Evolutionary conservation across 495 filamentous ascomycete species (phyloP), one percentile per base, ranked within the genome.

Genomic region (Penicillium subrubescens): DNA sequence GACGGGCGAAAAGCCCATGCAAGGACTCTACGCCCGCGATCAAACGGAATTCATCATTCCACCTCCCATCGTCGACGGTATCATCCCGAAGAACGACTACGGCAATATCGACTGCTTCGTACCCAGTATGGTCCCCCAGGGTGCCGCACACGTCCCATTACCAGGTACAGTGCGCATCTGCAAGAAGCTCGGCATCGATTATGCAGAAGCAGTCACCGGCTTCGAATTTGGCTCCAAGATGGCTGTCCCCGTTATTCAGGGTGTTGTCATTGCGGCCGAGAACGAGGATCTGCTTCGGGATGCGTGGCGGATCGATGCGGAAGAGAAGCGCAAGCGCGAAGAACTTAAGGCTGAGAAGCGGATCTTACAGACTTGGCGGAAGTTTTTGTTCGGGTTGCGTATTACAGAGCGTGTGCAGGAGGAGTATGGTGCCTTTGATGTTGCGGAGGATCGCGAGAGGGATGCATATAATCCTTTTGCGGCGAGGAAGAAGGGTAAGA

Each of bases 81-180:
- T 89, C 8, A 97, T 99, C 57, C 96, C 94, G 6, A 94, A 92
- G 76, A 99, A 99, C 70, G 87, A 89, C 41, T 99, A 93, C 70
- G 94, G 94, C 8, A 99, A 99, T 73, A 97, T 97, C 65, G 96
- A 99, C 76, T 88, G 97, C 65, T 99, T 94, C 71, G 93, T 90
- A 3, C 89, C 92, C 51, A 92, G 89, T 59, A 98, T 99, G 94
- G 89, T 97, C 19, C 95, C 95, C 2, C 69, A 80, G 48, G 95
- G 88, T 1, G 93, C 94, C 7, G 83, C 90, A 12, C 95, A 99
- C 74, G 82, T 99, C 21, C 91, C 90, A 0, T 86, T 88, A 51
- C 86, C 89, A 41, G 91, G 93, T 5, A 90, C 89, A 0, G 88
- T 87, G 44, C 87, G 86, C 56, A 80, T 98, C 11, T 97, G 94